Base-by-base conservation (phyloP, 495 filamentous ascomycete species). In the Penicillium flavigenum region DNA sequence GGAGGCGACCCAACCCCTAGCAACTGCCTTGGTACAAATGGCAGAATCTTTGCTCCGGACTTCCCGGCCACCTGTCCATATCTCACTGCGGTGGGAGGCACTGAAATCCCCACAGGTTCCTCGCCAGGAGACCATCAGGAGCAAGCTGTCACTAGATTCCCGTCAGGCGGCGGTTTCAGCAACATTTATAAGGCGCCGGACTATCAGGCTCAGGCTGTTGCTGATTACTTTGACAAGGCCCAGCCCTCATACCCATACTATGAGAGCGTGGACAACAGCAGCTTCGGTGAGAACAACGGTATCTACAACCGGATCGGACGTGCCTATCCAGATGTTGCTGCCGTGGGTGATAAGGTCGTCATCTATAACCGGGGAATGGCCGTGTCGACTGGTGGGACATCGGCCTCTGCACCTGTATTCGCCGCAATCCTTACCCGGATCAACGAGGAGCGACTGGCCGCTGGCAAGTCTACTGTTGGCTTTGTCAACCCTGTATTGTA, bases 101-200 rank as follows among this genome's bases (percentile, higher is more conserved):
- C 81, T 14, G 64, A 75, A 17, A 66, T 84, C 14, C 68, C 72
- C 0, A 38, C 61, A 9, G 68, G 67, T 3, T 76, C 74, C 41
- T 61, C 56, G 12, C 63, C 76, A 43, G 67, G 63, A 17, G 63
- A 63, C 29, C 66, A 73, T 47, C 70, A 80, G 60, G 69, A 80
- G 58, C 69, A 72, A 54, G 62, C 79, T 62, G 62, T 75, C 52
- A 59, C 67, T 29, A 62, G 80, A 54, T 78, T 82, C 70, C 69
- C 71, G 22, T 84, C 80, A 8, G 85, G 86, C 22, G 85, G 87
- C 36, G 86, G 86, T 12, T 89, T 90, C 71, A 85, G 80, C 59
- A 88, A 90, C 63, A 74, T 88, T 65, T 91, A 85, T 70, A 63
- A 72, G 20, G 67, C 77, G 10, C 85, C 87, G 0, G 49, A 57